A percentile compares a stretch with the other conserved stretches of the same genome.
phyloP scores from a whole-genome alignment of 2,329 filamentous ascomycete species.

The Chaetomiaceae sp. region DNA sequence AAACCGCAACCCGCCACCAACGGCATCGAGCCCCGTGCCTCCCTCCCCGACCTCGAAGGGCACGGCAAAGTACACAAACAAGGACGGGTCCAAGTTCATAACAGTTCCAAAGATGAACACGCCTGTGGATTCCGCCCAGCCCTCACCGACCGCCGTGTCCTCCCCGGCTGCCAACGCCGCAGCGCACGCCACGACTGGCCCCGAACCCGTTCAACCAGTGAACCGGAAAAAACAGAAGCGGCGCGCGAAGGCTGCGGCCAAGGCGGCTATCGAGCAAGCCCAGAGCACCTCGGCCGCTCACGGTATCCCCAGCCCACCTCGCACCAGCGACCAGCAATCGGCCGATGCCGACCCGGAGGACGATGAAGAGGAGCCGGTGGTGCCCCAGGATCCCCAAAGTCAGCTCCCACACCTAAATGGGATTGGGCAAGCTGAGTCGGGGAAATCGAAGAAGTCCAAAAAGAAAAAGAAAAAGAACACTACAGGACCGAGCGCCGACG shows the following conservation, averaged over 20 bases:
- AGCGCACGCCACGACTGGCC: conserved; percentile 7
- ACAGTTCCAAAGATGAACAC: conserved; percentile 55
- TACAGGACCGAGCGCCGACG: conserved; percentile 23
- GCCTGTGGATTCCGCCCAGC: conserved; percentile 49
- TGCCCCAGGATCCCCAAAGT: conserved; percentile 37
- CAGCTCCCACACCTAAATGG: conserved; percentile 36
- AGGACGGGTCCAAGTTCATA: conserved; percentile 66
- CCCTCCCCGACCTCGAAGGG: conserved; percentile 48
- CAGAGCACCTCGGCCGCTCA: conserved; percentile 35
- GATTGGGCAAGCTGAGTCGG: conserved; percentile 24
- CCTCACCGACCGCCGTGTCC: conserved; percentile 46
- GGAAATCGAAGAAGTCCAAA: conserved; percentile 57
- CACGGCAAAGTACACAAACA: conserved; percentile 61
- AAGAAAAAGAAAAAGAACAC: conserved; percentile 63
- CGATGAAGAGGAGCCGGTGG: conserved; percentile 46
- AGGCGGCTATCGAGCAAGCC: conserved; percentile 51
- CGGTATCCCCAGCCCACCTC: conserved; percentile 38
- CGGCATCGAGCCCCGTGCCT: conserved; percentile 32
- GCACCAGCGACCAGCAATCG: conserved; percentile 33
- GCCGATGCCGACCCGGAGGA: conserved; percentile 52
- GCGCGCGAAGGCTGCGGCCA: conserved; percentile 76
- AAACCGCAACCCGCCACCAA: conserved; percentile 31
- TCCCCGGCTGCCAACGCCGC: conserved; percentile 21
- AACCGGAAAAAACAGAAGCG: conserved; percentile 97
- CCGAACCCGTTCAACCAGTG: conserved; percentile 40